Percentiles rank a stretch among this genome's conserved stretches.
Conservation (phyloP, 441 rosid species). For the Pelargonium myrrhifolium region DNA sequence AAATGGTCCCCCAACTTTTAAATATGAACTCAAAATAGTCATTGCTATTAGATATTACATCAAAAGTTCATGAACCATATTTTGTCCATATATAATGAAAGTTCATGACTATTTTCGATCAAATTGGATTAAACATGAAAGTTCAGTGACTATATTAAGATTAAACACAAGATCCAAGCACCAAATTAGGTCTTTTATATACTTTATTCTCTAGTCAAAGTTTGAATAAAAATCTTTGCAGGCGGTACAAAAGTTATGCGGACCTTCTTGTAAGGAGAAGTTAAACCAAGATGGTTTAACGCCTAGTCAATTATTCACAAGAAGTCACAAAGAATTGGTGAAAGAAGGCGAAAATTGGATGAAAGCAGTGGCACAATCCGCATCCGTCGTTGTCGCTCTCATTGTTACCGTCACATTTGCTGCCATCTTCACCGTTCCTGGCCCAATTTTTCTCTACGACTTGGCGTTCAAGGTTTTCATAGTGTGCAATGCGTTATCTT, state of each 20-base stretch:
- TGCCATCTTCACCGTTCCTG: background rate
- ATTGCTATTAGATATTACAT: too few species aligned
- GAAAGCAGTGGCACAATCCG: background rate
- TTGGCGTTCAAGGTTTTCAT: background rate
- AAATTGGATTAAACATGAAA: too few species aligned
- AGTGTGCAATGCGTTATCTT: background rate
- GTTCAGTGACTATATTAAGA: too few species aligned
- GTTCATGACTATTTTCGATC: too few species aligned
- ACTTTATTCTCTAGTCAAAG: too few species aligned
- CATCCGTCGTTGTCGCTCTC: background rate
- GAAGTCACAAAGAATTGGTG: background rate
- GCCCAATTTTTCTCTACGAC: background rate
- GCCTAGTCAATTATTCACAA: background rate
- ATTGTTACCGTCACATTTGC: background rate
- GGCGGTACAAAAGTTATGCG: background rate
- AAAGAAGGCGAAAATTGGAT: conserved; percentile 1
- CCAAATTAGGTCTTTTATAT: too few species aligned
- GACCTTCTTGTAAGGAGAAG: background rate
- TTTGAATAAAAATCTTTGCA: background rate
- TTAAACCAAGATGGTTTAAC: background rate
- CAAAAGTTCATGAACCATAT: too few species aligned
- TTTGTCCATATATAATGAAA: too few species aligned
- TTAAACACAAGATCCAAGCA: too few species aligned
- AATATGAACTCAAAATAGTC: too few species aligned
- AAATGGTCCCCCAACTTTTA: too few species aligned